Evolutionary conservation across 176 grass and related monocot species (phyloP).

Genomic region (Alopecurus myosuroides): DNA sequence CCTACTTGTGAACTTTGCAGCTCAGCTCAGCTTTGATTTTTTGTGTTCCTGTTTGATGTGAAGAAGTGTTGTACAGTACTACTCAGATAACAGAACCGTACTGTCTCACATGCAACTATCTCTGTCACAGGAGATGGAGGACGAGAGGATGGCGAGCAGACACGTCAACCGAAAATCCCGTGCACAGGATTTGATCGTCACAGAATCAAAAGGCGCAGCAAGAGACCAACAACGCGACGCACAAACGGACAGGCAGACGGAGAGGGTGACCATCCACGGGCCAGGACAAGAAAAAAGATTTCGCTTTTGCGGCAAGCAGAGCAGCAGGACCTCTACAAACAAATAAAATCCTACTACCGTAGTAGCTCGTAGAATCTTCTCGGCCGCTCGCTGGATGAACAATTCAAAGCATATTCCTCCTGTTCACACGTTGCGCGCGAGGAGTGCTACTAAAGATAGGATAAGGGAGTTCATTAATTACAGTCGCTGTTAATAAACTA

Average conservation of each 20-base stretch:
- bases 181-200: constrained; percentile 13
- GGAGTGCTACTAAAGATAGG: not conserved
- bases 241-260: constrained; percentile 5
- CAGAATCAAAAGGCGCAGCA: constrained; percentile 10
- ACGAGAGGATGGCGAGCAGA: not conserved
- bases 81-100: not conserved
- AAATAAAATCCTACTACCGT: not conserved
- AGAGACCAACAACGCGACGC: constrained; percentile 21
- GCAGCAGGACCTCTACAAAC: too few species aligned
- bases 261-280: not conserved
- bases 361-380: not conserved
- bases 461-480: constrained; percentile 20
- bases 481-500: constrained; percentile 16
- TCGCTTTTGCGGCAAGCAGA: not conserved
- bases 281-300: not conserved
- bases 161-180: not conserved
- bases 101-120: constrained; percentile 4
- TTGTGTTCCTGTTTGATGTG: not conserved
- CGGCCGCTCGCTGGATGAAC: constrained; percentile 17
- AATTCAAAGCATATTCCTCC: constrained; percentile 30
- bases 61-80: not conserved
- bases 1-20: not conserved
- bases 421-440: constrained; percentile 30
- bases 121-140: not conserved
- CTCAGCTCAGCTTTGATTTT: too few species aligned